phyloP scores from a whole-genome alignment of 805 yeast species.

The Komagataella pseudopastoris region DNA sequence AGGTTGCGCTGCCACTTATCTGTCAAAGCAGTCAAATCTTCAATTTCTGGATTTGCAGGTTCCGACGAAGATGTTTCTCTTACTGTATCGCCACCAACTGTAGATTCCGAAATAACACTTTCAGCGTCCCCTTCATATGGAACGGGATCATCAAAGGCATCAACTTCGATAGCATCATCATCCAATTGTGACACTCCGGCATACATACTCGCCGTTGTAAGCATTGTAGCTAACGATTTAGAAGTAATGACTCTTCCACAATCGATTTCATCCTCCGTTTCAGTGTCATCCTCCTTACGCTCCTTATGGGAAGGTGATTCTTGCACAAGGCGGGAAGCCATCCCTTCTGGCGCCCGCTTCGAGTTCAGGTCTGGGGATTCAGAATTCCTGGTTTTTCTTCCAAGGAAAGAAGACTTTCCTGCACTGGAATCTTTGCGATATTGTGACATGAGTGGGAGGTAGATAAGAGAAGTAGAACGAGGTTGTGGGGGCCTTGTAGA shows the following conservation, averaged over 20 bases:
- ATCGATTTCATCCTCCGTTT: neutral
- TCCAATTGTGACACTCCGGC: constrained; percentile 23
- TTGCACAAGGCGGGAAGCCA: neutral
- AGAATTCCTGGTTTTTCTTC: neutral
- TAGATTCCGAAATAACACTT: neutral
- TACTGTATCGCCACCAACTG: neutral
- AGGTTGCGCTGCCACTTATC: neutral
- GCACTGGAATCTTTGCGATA: neutral
- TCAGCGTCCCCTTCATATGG: constrained; percentile 1
- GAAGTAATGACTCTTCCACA: constrained; percentile 20
- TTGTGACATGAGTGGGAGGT: neutral
- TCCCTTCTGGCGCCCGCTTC: neutral
- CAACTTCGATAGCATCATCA: constrained; percentile 15
- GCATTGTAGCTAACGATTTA: constrained; percentile 36
- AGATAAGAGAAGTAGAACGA: neutral
- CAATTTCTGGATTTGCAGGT: neutral
- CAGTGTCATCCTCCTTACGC: neutral
- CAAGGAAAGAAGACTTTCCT: neutral
- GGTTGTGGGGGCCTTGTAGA: neutral
- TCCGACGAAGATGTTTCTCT: neutral
- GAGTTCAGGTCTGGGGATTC: neutral
- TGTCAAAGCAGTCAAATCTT: neutral
- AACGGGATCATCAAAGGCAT: constrained; percentile 12
- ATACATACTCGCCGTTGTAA: constrained; percentile 45
- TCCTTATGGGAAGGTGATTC: neutral